Evolutionary conservation across 2,329 filamentous ascomycete species (phyloP).

Genomic region (Cytospora piceae): DNA sequence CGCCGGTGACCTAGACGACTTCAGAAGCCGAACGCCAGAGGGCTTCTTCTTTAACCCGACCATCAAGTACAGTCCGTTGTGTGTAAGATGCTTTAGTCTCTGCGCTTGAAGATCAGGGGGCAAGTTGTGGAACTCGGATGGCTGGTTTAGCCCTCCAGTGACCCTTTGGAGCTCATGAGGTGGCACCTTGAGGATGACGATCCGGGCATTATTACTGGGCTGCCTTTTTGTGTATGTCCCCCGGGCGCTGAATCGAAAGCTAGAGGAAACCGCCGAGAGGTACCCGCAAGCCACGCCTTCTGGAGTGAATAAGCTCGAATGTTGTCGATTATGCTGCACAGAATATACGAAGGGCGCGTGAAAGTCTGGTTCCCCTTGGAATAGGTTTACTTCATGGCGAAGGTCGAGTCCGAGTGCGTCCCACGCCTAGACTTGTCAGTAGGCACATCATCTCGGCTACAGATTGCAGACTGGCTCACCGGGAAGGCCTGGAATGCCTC

Average conservation of each 20-base stretch:
- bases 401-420: slow-evolving; percentile 21
- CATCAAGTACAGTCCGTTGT: slow-evolving; percentile 11
- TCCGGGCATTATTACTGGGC: background rate
- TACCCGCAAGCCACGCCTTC: slow-evolving; percentile 13
- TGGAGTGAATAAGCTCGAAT: slow-evolving; percentile 12
- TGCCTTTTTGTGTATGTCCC: background rate
- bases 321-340: slow-evolving; percentile 16
- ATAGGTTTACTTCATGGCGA: slow-evolving; percentile 11
- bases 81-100: slow-evolving; percentile 18
- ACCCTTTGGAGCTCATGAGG: slow-evolving; percentile 3
- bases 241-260: slow-evolving; percentile 2
- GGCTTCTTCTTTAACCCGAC: slow-evolving; percentile 16
- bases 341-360: slow-evolving; percentile 19
- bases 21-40: slow-evolving; percentile 3
- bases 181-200: background rate
- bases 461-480: background rate
- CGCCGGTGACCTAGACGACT: background rate
- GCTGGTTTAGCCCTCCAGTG: background rate
- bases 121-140: slow-evolving; percentile 6
- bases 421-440: slow-evolving; percentile 23
- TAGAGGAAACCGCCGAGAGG: slow-evolving; percentile 20
- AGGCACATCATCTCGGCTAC: background rate
- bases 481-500: slow-evolving; percentile 12
- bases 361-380: slow-evolving; percentile 5
- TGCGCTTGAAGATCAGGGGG: slow-evolving; percentile 1